Percentiles rank a stretch among this genome's conserved stretches.
Conservation (phyloP, 495 filamentous ascomycete species). For the Zalerion maritima region DNA sequence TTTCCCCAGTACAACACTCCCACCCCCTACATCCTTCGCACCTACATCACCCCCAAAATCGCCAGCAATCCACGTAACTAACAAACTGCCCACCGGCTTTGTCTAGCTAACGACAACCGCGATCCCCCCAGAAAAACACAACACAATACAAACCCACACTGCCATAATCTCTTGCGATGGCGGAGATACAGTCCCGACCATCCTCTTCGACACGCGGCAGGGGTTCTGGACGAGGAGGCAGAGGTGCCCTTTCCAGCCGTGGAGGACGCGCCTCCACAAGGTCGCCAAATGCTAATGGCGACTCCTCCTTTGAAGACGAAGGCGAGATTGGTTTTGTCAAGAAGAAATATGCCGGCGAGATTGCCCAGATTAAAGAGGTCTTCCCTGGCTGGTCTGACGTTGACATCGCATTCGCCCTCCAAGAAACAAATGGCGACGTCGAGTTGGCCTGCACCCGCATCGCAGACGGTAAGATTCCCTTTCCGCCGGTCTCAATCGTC, state of each 20-base stretch:
- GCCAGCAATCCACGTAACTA: too few species aligned
- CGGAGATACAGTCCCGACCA: constrained; percentile 77
- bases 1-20: too few species aligned
- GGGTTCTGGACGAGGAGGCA: constrained; percentile 66
- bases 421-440: constrained; percentile 84
- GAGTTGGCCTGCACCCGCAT: constrained; percentile 76
- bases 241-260: constrained; percentile 65
- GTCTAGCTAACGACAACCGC: constrained; percentile 8
- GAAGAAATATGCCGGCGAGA: constrained; percentile 62
- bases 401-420: constrained; percentile 77
- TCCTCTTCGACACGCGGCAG: constrained; percentile 58
- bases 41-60: too few species aligned
- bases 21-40: too few species aligned
- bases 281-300: constrained; percentile 27
- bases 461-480: constrained; percentile 55
- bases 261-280: constrained; percentile 44
- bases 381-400: constrained; percentile 87
- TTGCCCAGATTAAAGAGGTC: constrained; percentile 70
- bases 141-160: constrained; percentile 12
- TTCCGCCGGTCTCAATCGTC: not conserved
- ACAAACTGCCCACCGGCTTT: too few species aligned
- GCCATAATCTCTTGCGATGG: constrained; percentile 48
- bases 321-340: constrained; percentile 85
- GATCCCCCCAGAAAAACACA: not conserved
- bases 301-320: constrained; percentile 55